Base-by-base conservation (phyloP, 768 basidiomycete species). In the Leccinum arenicola region DNA sequence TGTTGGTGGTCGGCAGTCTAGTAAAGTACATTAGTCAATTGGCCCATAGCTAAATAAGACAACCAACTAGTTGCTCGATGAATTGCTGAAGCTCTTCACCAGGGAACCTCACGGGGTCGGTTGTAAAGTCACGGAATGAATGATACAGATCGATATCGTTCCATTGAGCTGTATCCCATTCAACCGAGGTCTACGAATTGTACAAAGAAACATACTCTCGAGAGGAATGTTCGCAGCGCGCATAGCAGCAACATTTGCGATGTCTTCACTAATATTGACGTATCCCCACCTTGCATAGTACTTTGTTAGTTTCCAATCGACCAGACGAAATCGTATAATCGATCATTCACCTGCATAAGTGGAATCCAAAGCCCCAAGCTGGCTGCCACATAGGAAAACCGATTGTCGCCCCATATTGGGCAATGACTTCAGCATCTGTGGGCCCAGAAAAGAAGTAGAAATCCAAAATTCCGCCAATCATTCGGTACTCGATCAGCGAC, bases 391-490 rank as follows among this genome's bases (percentile, higher is more conserved):
- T 83, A 3, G 90, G 88, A 45, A 82, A 74, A 4, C 89, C 89
- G 29, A 88, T 78, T n/a, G 84, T 74, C 31, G 75, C 79, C 4
- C 85, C 82, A 64, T 91, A 89, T 70, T 92, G 89, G 61, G 87
- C 80, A 52, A 88, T 80, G 8, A 90, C 89, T 19, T 72, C 70
- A 49, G 75, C 75, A 25, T 85, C 68, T 17, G 65, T 52, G 29
- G 83, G 59, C 0, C 87, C 87, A n/a, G 84, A 82, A 68, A 91
- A 80, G 74, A 89, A 91, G 77, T 91, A 92, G 62, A 92, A 84
- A 72, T 92, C 88, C 33, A 92, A 74, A 0, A 84, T 84, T 21
- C 91, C 90, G 5, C 91, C 90, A 50, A 93, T 74, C 68, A 85
- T 75, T 50, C 90, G 78, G 68, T 92, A 93, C 64, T 93, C 78